Conservation (phyloP, 2,329 filamentous ascomycete genomes). For the Orbilia javanica region DNA sequence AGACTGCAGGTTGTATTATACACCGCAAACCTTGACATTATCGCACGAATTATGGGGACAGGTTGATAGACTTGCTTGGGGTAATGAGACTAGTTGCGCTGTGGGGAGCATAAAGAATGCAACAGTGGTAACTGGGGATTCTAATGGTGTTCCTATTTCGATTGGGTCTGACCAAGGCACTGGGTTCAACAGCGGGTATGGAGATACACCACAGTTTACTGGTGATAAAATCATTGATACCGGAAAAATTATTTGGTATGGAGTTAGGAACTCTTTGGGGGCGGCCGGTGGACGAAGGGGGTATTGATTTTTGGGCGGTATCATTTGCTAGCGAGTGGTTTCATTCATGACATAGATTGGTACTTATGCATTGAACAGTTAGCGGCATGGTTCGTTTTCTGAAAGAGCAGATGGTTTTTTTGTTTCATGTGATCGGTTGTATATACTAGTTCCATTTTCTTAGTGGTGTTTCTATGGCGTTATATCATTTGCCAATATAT, state of each 20-base stretch:
- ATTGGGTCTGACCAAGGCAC: constrained; percentile 12
- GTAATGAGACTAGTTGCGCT: constrained; percentile 31
- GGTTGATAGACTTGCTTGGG: constrained; percentile 45
- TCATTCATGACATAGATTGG: not conserved
- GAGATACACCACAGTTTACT: constrained; percentile 43
- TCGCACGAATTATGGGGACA: constrained; percentile 45
- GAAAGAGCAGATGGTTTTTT: not conserved
- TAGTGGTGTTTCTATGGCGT: constrained; percentile 10
- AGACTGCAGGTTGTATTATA: constrained; percentile 74
- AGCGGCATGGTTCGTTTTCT: constrained; percentile 19
- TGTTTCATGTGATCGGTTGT: constrained; percentile 28
- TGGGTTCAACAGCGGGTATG: constrained; percentile 39
- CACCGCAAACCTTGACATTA: constrained; percentile 65
- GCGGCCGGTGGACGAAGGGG: constrained; percentile 9
- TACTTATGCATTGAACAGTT: constrained; percentile 2
- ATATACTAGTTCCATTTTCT: constrained; percentile 32
- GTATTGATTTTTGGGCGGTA: constrained; percentile 12
- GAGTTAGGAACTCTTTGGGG: constrained; percentile 35
- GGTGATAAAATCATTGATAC: constrained; percentile 44
- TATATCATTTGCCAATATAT: not conserved
- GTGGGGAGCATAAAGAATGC: constrained; percentile 50
- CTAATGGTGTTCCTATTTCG: constrained; percentile 49
- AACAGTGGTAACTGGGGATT: constrained; percentile 46
- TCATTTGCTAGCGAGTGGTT: not conserved
- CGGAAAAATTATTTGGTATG: constrained; percentile 46